These are phyloP conservation scores for Trichophyton verrucosum DNA, from an alignment of 2,329 filamentous ascomycete species.

Conservation along the genomic window DNA sequence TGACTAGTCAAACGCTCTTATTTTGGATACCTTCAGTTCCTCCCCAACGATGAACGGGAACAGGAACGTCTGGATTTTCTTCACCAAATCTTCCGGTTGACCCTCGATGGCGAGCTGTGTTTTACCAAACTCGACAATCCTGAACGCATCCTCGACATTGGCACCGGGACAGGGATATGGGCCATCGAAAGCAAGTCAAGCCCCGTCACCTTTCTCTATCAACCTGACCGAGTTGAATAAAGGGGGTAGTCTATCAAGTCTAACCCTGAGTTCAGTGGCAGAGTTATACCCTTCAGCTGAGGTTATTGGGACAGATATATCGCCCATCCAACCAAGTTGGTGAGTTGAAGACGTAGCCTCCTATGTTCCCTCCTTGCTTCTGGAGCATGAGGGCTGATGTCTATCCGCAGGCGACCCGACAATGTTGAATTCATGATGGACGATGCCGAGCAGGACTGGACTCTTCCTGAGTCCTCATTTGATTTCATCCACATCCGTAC, in stretches of 20 bases:
- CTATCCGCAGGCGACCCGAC: constrained; percentile 38
- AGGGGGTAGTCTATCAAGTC: neutral
- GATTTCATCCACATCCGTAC: constrained; percentile 45
- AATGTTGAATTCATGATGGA: constrained; percentile 53
- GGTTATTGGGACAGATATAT: constrained; percentile 11
- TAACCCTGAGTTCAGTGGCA: constrained; percentile 6
- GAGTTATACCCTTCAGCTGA: constrained; percentile 10
- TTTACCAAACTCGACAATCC: constrained; percentile 20
- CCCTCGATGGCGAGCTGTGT: constrained; percentile 23
- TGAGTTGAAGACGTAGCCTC: neutral
- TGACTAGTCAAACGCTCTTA: neutral
- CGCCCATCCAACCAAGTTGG: constrained; percentile 11
- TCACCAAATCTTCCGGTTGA: constrained; percentile 24
- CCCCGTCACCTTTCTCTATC: too few species aligned
- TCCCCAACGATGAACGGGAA: constrained; percentile 18
- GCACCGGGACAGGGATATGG: constrained; percentile 24
- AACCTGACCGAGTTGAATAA: neutral
- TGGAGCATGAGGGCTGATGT: neutral
- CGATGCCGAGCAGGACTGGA: constrained; percentile 50
- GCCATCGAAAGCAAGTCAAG: constrained; percentile 10
- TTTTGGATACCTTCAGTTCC: neutral
- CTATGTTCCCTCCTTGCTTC: neutral
- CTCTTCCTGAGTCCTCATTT: constrained; percentile 37
- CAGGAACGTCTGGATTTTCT: constrained; percentile 32
- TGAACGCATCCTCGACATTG: constrained; percentile 22